Evolutionary conservation across 495 filamentous ascomycete genomes (phyloP), one percentile per base, ranked within the genome.

Genomic region (Lineolata rhizophorae): DNA sequence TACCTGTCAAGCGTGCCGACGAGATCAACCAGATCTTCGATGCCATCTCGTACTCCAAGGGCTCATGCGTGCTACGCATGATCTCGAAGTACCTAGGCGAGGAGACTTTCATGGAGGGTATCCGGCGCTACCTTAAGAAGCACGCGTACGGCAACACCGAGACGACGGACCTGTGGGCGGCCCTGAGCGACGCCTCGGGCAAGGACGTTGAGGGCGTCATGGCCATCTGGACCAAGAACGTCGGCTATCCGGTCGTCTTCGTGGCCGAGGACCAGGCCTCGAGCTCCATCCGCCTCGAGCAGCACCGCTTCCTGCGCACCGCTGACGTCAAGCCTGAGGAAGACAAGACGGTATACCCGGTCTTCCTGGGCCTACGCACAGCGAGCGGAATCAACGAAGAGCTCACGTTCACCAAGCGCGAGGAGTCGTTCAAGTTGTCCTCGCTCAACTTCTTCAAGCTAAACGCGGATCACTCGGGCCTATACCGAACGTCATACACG

Each of bases 1-100:
- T 92, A 5, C 85, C 87, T 5, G 84, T 97, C 33, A 90, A 92
- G 62, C 71, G 70, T 35, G 83, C 85, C 21, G 79, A 90, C 41
- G 83, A 94, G 53, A 80, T 97, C 54, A 90, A 92, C 55, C 85
- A 97, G 57, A 93, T 97, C 46, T 97, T 97, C 48, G 87, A 97
- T 52, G 81, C 80, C 29, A 97, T 95, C 40, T 93, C 85, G 2
- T 95, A 97, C 56, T 80, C 76, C 19, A 97, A 97, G 61, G 87
- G 87, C 11, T 92, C 81, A 2, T 90, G 80, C 42, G 84, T 94
- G 9, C 64, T 97, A 35, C 74, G 87, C 48, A 97, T 97, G 87
- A 81, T 97, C 37, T 93, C 85, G 18, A 87, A 79, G 41, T 85
- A 90, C 42, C 64, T 97, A 16, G 87, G 87, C 32, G 84, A 93